Evolutionary conservation across 345 rosid genomes (phyloP).

Genomic region (Chamaenerion angustifolium): DNA sequence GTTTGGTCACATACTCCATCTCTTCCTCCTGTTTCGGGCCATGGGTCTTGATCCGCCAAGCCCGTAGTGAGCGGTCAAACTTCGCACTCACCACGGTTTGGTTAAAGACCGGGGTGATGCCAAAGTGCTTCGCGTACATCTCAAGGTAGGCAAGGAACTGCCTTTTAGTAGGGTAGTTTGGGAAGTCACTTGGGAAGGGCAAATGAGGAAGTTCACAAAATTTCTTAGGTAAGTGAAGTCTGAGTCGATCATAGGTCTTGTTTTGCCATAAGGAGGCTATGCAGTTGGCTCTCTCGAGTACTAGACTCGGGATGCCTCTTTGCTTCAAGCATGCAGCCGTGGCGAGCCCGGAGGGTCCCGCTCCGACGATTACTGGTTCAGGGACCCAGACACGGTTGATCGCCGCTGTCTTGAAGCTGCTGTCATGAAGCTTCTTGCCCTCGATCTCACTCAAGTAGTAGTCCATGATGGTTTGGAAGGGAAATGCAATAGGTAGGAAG

Average conservation of each 20-base stretch:
- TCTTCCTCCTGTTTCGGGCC: background rate
- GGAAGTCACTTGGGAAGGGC: slow-evolving; percentile 3
- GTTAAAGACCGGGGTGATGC: slow-evolving; percentile 2
- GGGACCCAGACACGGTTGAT: no score
- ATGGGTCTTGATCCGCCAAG: slow-evolving; percentile 6
- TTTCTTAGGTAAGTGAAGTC: slow-evolving; percentile 10
- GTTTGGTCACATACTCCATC: slow-evolving; percentile 7
- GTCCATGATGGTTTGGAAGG: no score
- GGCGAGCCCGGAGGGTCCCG: slow-evolving; percentile 17
- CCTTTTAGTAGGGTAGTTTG: slow-evolving; percentile 3
- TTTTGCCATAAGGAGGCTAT: slow-evolving; percentile 13
- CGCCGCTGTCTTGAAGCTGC: no score
- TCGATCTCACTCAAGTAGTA: no score
- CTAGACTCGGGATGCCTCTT: slow-evolving; percentile 1
- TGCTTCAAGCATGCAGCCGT: slow-evolving; percentile 9
- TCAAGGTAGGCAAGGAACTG: slow-evolving; percentile 11
- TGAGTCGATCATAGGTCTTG: slow-evolving; percentile 12
- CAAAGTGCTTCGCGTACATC: slow-evolving; percentile 7
- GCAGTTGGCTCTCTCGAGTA: slow-evolving; percentile 13
- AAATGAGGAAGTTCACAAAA: slow-evolving; percentile 15
- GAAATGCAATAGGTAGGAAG: no score
- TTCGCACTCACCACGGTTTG: slow-evolving; percentile 6
- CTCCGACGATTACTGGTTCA: slow-evolving; percentile 8
- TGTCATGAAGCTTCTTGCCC: no score
- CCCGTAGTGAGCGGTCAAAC: background rate